These are phyloP conservation scores for Alloteropsis semialata DNA, from an alignment of 176 grass and related monocot genomes.

Conservation along the genomic window DNA sequence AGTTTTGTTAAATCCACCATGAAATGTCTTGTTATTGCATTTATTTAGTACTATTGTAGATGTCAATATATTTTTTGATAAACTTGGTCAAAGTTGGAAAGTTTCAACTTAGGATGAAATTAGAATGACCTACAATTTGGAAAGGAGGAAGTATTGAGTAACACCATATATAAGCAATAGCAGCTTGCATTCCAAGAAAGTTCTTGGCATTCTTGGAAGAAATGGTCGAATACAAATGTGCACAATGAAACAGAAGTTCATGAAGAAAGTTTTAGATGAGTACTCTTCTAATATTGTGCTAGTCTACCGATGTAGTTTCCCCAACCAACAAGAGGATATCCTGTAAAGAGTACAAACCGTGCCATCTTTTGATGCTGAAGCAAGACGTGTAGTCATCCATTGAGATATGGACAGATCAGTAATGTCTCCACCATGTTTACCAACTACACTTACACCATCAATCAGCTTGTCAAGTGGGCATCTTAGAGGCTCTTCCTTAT, in stretches of 20 bases:
- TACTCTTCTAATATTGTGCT: too few relatives aligned
- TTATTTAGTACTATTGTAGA: too few relatives aligned
- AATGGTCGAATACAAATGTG: background rate
- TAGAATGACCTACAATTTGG: too few relatives aligned
- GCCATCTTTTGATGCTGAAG: constrained; percentile 94
- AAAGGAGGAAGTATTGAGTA: too few relatives aligned
- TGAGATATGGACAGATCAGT: constrained; percentile 91
- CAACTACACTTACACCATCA: constrained; percentile 70
- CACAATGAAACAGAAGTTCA: background rate
- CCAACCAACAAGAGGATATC: constrained; percentile 11
- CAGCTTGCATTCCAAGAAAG: background rate
- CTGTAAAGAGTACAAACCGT: constrained; percentile 56
- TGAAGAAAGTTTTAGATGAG: background rate
- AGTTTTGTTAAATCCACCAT: too few relatives aligned
- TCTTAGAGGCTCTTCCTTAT: constrained; percentile 64
- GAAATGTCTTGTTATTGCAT: too few relatives aligned
- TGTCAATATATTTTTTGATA: too few relatives aligned
- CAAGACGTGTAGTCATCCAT: constrained; percentile 94
- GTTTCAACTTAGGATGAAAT: too few relatives aligned
- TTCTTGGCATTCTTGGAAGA: background rate
- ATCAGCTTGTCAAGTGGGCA: constrained; percentile 64
- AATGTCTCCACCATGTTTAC: constrained; percentile 87
- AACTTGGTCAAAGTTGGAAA: too few relatives aligned
- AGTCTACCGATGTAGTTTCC: constrained; percentile 21
- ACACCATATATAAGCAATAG: background rate